Conservation (phyloP, 1,284 basidiomycete genomes). For the Rhodofomes roseus region DNA sequence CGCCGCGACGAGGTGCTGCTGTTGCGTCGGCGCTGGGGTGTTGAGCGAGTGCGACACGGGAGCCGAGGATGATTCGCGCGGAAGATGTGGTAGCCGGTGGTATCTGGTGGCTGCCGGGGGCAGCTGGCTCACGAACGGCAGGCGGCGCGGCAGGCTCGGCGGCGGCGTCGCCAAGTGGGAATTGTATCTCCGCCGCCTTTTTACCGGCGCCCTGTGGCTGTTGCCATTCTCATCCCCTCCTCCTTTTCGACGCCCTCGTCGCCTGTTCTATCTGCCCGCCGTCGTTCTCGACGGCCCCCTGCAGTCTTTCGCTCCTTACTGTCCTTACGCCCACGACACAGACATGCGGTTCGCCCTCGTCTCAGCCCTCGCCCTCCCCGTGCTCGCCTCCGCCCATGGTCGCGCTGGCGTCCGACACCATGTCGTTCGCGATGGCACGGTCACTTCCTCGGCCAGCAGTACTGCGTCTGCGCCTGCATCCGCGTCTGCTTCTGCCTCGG, state of each 20-base stretch:
- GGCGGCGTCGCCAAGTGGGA: slow-evolving; percentile 1
- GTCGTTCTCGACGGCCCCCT: background rate
- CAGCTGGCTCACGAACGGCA: background rate
- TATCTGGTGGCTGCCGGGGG: background rate
- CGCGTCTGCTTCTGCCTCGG: background rate
- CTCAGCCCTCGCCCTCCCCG: slow-evolving; percentile 30
- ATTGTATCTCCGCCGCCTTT: slow-evolving; percentile 6
- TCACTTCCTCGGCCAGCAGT: background rate
- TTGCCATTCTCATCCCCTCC: slow-evolving; percentile 1
- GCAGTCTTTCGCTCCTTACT: slow-evolving; percentile 17
- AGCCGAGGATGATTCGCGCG: background rate
- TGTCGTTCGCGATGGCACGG: slow-evolving; percentile 16
- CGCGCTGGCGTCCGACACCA: slow-evolving; percentile 20
- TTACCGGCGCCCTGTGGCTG: background rate
- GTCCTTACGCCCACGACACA: slow-evolving; percentile 7
- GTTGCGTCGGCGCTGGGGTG: background rate
- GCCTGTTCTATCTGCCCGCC: background rate
- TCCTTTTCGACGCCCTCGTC: slow-evolving; percentile 1
- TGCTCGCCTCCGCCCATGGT: slow-evolving; percentile 27
- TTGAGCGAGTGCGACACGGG: background rate
- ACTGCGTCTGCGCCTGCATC: slow-evolving; percentile 10
- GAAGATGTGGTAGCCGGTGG: background rate
- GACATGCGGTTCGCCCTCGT: slow-evolving; percentile 35
- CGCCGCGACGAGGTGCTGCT: background rate
- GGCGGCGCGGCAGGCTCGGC: background rate